phyloP scores from a whole-genome alignment of 2,329 filamentous ascomycete genomes.

The Camillea tinctor region DNA sequence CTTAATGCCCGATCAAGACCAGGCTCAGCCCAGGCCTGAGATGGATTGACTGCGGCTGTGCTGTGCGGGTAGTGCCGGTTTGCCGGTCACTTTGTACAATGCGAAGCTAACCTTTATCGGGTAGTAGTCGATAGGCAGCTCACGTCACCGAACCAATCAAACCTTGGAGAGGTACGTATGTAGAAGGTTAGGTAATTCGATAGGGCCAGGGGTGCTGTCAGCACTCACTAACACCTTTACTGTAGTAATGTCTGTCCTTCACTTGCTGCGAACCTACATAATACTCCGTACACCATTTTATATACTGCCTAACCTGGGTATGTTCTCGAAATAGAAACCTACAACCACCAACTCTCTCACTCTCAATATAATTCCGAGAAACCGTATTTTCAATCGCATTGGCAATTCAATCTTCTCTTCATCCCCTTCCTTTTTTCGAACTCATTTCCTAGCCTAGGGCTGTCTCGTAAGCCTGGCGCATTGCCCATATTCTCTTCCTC shows the following conservation, averaged over 20 bases:
- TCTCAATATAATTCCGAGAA: not conserved
- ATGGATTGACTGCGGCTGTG: too few species aligned
- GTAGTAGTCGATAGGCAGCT: not conserved
- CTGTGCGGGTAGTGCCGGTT: not conserved
- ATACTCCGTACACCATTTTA: too few species aligned
- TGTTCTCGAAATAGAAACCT: not conserved
- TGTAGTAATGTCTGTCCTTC: too few species aligned
- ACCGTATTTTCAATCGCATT: not conserved
- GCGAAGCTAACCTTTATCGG: not conserved
- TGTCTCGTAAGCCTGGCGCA: slow-evolving; percentile 2
- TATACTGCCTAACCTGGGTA: not conserved
- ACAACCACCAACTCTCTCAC: not conserved
- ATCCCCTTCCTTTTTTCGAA: not conserved
- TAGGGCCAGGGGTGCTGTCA: not conserved
- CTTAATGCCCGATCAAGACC: too few species aligned
- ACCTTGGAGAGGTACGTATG: not conserved
- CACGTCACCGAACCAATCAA: not conserved
- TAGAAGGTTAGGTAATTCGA: not conserved
- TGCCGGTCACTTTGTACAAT: not conserved
- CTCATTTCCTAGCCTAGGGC: too few species aligned
- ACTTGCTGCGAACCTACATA: not conserved
- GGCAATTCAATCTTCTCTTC: not conserved
- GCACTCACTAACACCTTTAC: too few species aligned
- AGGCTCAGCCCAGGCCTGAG: too few species aligned
- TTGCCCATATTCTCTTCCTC: slow-evolving; percentile 1